Percentiles rank a stretch among this genome's conserved stretches.
Conservation (phyloP, 805 yeast genomes). For the Candida sanyiensis region DNA sequence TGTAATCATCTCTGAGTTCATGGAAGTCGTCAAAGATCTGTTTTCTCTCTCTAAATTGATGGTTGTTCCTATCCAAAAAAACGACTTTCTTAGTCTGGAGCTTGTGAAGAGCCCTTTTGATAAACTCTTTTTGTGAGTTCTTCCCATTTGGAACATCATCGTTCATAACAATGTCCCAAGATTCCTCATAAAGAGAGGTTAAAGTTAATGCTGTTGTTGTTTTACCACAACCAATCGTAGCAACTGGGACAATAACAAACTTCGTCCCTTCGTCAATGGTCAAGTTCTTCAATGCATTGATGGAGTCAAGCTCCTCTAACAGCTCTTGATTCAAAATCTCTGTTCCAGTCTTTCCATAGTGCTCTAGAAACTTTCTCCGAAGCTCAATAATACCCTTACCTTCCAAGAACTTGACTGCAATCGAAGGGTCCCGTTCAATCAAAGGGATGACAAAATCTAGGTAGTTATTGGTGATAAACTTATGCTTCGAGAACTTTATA, state of each 20-base stretch:
- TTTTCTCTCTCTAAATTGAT: constrained; percentile 59
- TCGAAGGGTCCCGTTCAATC: constrained; percentile 42
- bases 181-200: constrained; percentile 41
- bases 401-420: constrained; percentile 39
- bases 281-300: constrained; percentile 33
- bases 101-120: constrained; percentile 39
- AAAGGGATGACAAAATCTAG: constrained; percentile 58
- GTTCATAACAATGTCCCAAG: constrained; percentile 76
- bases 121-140: constrained; percentile 43
- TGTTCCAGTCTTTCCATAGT: constrained; percentile 50
- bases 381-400: constrained; percentile 73
- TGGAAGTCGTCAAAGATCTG: constrained; percentile 54
- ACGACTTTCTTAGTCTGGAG: constrained; percentile 44
- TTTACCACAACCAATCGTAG: constrained; percentile 94
- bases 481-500: constrained; percentile 45
- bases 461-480: constrained; percentile 58
- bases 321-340: constrained; percentile 47
- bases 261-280: constrained; percentile 38
- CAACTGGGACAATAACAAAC: constrained; percentile 71
- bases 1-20: constrained; percentile 37
- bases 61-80: constrained; percentile 80
- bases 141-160: constrained; percentile 55
- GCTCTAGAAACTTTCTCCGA: constrained; percentile 57
- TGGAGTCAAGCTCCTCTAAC: constrained; percentile 30
- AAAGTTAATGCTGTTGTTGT: constrained; percentile 73